These are phyloP conservation scores for Pseudoturritis turrita DNA, from an alignment of 345 rosid species.

Conservation along the genomic window DNA sequence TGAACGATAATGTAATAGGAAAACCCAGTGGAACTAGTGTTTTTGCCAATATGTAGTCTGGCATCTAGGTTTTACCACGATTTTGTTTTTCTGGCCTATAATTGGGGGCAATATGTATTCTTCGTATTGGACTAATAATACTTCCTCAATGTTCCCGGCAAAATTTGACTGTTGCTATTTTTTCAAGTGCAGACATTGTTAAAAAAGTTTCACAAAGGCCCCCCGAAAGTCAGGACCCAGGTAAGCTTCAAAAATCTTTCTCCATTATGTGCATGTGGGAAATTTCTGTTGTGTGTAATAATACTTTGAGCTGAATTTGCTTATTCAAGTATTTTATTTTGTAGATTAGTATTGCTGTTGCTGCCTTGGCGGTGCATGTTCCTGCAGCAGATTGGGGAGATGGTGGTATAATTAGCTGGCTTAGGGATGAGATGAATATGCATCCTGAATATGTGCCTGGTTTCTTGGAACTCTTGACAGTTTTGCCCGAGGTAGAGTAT, in stretches of 20 bases:
- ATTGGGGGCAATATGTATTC: background rate
- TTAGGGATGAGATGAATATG: constrained; percentile 84
- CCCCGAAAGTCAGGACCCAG: constrained; percentile 98
- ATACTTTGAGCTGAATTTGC: background rate
- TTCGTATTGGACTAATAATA: background rate
- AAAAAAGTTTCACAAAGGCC: constrained; percentile 93
- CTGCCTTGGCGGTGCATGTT: constrained; percentile 98
- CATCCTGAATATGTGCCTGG: constrained; percentile 95
- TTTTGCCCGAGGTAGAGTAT: constrained; percentile 85
- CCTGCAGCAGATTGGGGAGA: constrained; percentile 96
- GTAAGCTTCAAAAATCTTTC: constrained; percentile 34
- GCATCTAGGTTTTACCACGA: background rate
- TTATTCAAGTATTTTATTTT: constrained; percentile 31
- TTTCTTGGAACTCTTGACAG: constrained; percentile 91
- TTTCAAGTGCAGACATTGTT: constrained; percentile 66
- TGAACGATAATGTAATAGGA: background rate
- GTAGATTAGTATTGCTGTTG: constrained; percentile 98
- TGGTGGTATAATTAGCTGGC: constrained; percentile 93
- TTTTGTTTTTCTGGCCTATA: background rate
- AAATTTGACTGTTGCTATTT: constrained; percentile 6
- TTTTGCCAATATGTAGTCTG: constrained; percentile 5
- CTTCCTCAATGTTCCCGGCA: background rate
- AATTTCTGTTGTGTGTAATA: background rate
- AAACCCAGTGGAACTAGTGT: background rate
- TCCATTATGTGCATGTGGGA: background rate